Evolutionary conservation across 331 rosid species (phyloP), one percentile per base, ranked within the genome.

Genomic region (Rhamnella rubrinervis): DNA sequence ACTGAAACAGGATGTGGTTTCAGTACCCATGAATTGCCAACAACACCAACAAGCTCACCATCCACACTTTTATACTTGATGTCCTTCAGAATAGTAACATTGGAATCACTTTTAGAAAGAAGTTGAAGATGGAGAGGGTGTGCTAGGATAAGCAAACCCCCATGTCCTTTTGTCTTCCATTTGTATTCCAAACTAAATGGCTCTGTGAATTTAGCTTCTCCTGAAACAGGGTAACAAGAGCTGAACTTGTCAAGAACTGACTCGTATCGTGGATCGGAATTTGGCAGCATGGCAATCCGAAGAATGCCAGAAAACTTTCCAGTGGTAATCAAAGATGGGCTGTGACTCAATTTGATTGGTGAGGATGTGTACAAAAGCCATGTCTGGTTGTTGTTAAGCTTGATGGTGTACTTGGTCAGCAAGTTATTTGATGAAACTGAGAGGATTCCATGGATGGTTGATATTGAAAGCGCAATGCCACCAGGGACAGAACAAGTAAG

Each of bases 141-240:
- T 28, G 97, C 93, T 1, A 91, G 84, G 74, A 91, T 85, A 41
- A 89, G 72, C 90, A 92, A 62, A 58, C 87, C 91, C 0, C 96
- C 97, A 87, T 91, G 84, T 10, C 96, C 97, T 57, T 77, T 85
- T 84, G 77, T 92, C 65, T 85, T 88, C 93, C 93, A 92, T 68
- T 71, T 86, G 25, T 92, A 92, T 64, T 85, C 85, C 53, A 89
- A 73, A 63, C 67, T 61, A 40, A 78, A 92, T 13, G 93, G 96
- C 62, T 79, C 79, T 1, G 85, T 73, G 53, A 92, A 87, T 40
- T 47, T 6, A 19, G 87, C 88, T 31, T 80, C 81, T 7, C 97
- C 96, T 17, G 92, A 92, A 39, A 81, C 77, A 23, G 93, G 84
- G 76, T 85, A 89, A 58, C 93, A 85, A 13, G 88, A 73, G 65